A percentile compares a stretch with the other conserved stretches of the same genome.
Evolutionary conservation across 305 asterid species (phyloP).

Genomic region (Stenogyne calaminthoides): DNA sequence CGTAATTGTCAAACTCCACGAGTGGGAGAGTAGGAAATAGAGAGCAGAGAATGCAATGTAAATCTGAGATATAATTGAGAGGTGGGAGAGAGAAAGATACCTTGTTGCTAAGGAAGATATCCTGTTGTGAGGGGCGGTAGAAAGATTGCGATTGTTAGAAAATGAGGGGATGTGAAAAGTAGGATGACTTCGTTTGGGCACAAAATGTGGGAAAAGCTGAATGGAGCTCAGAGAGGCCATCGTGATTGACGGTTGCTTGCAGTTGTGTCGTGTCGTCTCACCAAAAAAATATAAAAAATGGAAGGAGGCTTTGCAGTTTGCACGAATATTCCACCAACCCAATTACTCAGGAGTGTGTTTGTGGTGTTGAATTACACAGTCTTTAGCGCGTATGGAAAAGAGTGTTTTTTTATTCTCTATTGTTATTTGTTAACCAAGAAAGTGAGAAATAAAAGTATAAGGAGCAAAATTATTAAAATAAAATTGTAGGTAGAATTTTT

Average conservation of each 20-base stretch:
- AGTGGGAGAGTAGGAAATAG: background rate
- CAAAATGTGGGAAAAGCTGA: conserved; percentile 23
- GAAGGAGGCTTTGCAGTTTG: background rate
- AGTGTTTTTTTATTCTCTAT: background rate
- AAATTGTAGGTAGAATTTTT: no score
- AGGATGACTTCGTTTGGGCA: conserved; percentile 28
- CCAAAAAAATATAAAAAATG: background rate
- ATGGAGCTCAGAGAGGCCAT: conserved; percentile 26
- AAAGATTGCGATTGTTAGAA: background rate
- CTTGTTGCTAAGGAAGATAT: conserved; percentile 28
- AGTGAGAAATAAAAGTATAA: background rate
- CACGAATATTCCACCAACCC: background rate
- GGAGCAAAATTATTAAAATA: background rate
- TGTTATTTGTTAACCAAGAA: background rate
- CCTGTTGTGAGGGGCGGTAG: background rate
- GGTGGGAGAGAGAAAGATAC: conserved; percentile 8
- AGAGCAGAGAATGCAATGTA: background rate
- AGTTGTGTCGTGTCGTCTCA: no score
- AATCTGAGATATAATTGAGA: background rate
- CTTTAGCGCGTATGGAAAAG: background rate
- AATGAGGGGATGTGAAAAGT: conserved; percentile 7
- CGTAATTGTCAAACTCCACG: background rate
- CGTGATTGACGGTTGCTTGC: background rate
- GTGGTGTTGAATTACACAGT: background rate
- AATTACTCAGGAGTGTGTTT: background rate